Evolutionary conservation across 257 asterid genomes (phyloP), one percentile per base, ranked within the genome.

Genomic region (Scutellaria galericulata): DNA sequence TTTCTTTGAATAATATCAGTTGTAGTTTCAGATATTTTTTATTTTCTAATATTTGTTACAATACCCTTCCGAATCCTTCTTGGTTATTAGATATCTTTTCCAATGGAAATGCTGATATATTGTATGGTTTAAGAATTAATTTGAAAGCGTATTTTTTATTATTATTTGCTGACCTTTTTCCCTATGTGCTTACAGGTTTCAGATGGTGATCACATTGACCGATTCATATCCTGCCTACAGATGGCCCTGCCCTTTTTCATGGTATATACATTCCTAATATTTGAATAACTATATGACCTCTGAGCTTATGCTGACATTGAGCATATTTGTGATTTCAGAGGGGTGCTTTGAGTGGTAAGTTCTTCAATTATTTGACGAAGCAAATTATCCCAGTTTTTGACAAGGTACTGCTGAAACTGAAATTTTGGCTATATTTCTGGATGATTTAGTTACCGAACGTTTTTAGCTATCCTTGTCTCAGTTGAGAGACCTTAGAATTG

Each of bases 281-380:
- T 54, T 77, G 71, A 44, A 42, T 13, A 50, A 13, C 53, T 77
- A 37, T 62, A 45, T 42, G 24, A 35, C 64, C 7, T 74, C 24
- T 58, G 48, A 9, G 67, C 74, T 44, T 45, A 27, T 70, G 20
- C 65, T 82, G 24, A 72, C 62, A 51, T 75, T 53, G 31, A 59
- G 51, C 50, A 44, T 64, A 47, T 77, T 5, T 75, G n/a, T 85
- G 48, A 70, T 69, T 77, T 35, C 81, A 94, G 98, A 88, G 93
- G 82, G 97, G 97, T 57, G 96, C 97, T 53, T 88, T 97, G 53
- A 85, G 97, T 82, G 79, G 88, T 79, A 94, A 89, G 83, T 94
- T 91, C 83, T 79, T 91, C 83, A 89, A 71, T 75, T 94, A 91
- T 81, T 74, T 91, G 86, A 86, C 73, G 64, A 88, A 89, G 85